Evolutionary conservation across 129 eudicot species (phyloP), one percentile per base, ranked within the genome.

Genomic region (Artemisia tridentata): DNA sequence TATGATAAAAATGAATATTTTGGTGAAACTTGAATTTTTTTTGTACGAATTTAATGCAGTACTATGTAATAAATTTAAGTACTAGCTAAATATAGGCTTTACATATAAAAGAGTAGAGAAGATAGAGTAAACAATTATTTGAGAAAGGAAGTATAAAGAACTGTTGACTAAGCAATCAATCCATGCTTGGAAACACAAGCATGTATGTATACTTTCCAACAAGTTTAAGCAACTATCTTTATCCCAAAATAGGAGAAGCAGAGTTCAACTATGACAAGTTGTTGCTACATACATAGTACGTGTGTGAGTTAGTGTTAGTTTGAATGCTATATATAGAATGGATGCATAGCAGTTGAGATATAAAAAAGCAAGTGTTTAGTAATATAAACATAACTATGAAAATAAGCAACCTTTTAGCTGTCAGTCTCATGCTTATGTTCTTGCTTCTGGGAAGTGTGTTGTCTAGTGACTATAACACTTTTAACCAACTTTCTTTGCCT

Each of bases 401-500:
- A 62, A 77, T 51, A 62, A 21, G n/a, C 38, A 62, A 38, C 50
- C 14, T 61, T 20, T 43, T 69, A 3, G 16, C 70, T 61, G 18
- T 43, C 12, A 46, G 25, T 34, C 76, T 62, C 59, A 52, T 62
- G 34, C 41, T 69, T 52, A 69, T 49, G 17, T 69, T 69, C 71
- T 51, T 69, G 59, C 31, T 77, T 69, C 4, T 77, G 0, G 71
- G 76, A 62, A 69, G 47, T 62, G 80, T 77, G 48, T 62, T 69
- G 11, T 61, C 71, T 38, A 38, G n/a, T 60, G 78, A 63, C 15
- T 74, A 55, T 31, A 17, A 0, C 11, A 79, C 70, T 34, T 82
- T 78, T 29, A 78, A 34, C 27, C 74, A 78, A 23, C 71, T 78
- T 15, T 52, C 5, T 6, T 67, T 82, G 70, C 82, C 86, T 5